Conservation (phyloP, 257 asterid species). For the Capsicum rhomboideum region DNA sequence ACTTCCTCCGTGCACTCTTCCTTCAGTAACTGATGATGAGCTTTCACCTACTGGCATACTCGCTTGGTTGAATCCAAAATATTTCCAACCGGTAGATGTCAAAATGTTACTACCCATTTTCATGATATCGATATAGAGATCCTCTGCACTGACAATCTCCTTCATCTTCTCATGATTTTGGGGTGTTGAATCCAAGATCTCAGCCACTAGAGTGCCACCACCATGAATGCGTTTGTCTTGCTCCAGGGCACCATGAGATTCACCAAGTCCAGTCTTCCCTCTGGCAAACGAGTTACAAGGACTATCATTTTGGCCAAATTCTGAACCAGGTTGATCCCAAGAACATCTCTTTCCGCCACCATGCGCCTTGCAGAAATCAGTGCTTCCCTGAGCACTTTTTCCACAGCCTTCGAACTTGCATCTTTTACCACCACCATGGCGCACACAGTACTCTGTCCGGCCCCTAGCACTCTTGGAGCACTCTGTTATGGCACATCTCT, state of each 20-base stretch:
- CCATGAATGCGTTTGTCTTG: constrained; percentile 86
- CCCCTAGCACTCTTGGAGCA: constrained; percentile 96
- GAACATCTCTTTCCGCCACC: constrained; percentile 86
- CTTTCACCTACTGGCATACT: constrained; percentile 15
- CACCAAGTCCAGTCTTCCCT: constrained; percentile 61
- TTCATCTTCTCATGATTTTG: constrained; percentile 23
- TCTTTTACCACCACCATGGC: constrained; percentile 97
- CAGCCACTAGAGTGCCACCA: constrained; percentile 46
- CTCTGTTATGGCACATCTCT: constrained; percentile 62
- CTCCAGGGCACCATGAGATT: constrained; percentile 62
- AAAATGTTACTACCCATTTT: constrained; percentile 16
- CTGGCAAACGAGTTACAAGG: constrained; percentile 62
- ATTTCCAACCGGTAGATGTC: constrained; percentile 25
- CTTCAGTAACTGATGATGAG: constrained; percentile 49
- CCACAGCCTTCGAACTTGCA: constrained; percentile 69
- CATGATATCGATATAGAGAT: constrained; percentile 17
- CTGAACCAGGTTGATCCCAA: constrained; percentile 73
- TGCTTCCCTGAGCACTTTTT: constrained; percentile 94
- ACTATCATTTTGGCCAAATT: constrained; percentile 45
- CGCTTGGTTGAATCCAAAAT: constrained; percentile 10
- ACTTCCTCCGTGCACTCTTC: constrained; percentile 94
- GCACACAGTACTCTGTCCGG: constrained; percentile 76
- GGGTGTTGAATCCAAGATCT: constrained; percentile 29
- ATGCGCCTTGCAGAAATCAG: constrained; percentile 92
- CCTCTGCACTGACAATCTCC: constrained; percentile 21